Conservation (phyloP, 129 eudicot genomes). For the Solidago caesia region DNA sequence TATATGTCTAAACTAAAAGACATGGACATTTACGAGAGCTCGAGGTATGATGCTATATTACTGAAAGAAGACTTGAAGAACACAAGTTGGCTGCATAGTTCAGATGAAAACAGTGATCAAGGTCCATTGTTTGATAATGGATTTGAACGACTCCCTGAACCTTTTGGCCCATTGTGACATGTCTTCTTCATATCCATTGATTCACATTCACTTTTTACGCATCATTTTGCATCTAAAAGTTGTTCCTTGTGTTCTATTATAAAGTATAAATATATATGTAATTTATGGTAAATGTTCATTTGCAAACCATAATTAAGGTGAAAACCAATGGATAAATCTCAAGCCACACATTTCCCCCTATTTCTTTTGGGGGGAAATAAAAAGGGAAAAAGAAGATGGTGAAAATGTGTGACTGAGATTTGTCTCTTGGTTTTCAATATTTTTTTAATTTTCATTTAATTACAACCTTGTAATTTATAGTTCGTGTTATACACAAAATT, state of each 20-base stretch:
- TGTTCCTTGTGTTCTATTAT: background rate
- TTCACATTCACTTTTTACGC: background rate
- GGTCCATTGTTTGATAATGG: conserved; percentile 62
- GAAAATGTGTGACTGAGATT: too few species aligned
- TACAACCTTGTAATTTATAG: background rate
- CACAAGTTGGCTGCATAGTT: conserved; percentile 80
- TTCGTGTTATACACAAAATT: background rate
- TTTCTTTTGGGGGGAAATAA: too few species aligned
- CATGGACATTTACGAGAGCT: conserved; percentile 70
- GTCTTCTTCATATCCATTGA: background rate
- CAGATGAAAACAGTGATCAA: conserved; percentile 66
- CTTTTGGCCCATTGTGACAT: background rate
- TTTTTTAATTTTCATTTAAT: too few species aligned
- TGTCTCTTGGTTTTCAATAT: too few species aligned
- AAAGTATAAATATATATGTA: background rate
- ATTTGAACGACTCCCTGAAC: conserved; percentile 3
- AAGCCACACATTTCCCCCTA: too few species aligned
- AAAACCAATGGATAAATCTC: too few species aligned
- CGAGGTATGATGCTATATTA: conserved; percentile 72
- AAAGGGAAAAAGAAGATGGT: too few species aligned
- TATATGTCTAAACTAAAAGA: conserved; percentile 41
- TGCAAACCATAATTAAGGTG: too few species aligned
- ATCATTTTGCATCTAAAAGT: background rate
- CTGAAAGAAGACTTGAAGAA: conserved; percentile 80
- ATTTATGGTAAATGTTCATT: background rate